Evolutionary conservation across 148 eudicot species (phyloP).

Genomic region (Arbutus unedo): DNA sequence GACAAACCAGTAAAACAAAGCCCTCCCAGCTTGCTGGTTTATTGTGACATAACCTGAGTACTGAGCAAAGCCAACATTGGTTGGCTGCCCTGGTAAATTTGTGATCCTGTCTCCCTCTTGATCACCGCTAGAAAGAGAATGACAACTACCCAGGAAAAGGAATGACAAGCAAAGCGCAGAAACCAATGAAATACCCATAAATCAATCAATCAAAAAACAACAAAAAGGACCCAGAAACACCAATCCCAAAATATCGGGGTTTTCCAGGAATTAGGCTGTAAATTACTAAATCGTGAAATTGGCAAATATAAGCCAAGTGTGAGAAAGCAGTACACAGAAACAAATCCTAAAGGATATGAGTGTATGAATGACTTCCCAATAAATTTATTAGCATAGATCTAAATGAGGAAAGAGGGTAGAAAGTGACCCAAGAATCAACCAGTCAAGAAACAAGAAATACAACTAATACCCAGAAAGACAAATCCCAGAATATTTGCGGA

Average conservation of each 20-base stretch:
- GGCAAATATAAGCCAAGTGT: neutral
- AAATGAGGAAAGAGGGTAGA: neutral
- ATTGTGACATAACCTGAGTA: conserved; percentile 88
- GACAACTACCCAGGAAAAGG: conserved; percentile 27
- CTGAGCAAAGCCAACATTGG: conserved; percentile 56
- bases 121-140: conserved; percentile 37
- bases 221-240: conserved; percentile 21
- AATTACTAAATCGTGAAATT: conserved; percentile 1
- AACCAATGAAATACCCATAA: conserved; percentile 32
- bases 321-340: neutral
- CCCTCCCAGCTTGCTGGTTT: conserved; percentile 63
- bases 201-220: conserved; percentile 13
- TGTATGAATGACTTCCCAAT: neutral
- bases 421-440: neutral
- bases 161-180: conserved; percentile 23
- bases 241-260: conserved; percentile 33
- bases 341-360: neutral
- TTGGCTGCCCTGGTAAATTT: conserved; percentile 84
- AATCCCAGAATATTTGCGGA: conserved; percentile 13
- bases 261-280: conserved; percentile 20
- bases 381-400: neutral
- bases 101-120: conserved; percentile 62
- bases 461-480: conserved; percentile 8
- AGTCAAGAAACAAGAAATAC: conserved; percentile 16
- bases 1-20: conserved; percentile 84